Evolutionary conservation across 805 yeast genomes (phyloP).

Genomic region (Pichia nakasei): DNA sequence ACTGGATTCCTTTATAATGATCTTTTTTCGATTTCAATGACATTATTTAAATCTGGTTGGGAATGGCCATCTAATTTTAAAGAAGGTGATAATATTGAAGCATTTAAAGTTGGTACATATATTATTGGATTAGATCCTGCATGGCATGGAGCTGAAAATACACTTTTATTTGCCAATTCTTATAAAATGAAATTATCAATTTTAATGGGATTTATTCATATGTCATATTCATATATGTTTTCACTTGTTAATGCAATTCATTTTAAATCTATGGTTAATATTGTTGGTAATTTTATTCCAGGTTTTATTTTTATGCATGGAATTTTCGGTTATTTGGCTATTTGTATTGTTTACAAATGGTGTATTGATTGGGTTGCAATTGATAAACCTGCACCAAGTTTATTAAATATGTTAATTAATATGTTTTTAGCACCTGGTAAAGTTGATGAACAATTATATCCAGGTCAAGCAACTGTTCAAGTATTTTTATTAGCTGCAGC

Average conservation of each 20-base stretch:
- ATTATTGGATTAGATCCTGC: constrained; percentile 83
- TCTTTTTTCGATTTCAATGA: constrained; percentile 84
- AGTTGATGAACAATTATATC: constrained; percentile 69
- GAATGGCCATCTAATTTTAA: constrained; percentile 74
- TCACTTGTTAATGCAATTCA: constrained; percentile 72
- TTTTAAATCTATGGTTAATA: constrained; percentile 67
- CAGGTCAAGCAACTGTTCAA: constrained; percentile 75
- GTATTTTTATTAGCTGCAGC: constrained; percentile 67
- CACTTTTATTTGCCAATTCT: constrained; percentile 82
- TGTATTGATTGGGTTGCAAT: constrained; percentile 79
- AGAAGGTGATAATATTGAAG: constrained; percentile 62
- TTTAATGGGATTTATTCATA: constrained; percentile 88
- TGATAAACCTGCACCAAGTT: constrained; percentile 78
- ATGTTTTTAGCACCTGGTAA: constrained; percentile 94
- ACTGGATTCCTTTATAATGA: constrained; percentile 94
- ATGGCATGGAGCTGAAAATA: constrained; percentile 97
- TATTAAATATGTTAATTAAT: constrained; percentile 87
- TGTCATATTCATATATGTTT: constrained; percentile 82
- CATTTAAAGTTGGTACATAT: constrained; percentile 60
- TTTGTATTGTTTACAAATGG: constrained; percentile 92
- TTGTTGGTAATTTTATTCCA: constrained; percentile 89
- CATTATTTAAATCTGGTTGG: constrained; percentile 87
- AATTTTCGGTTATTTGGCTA: constrained; percentile 84
- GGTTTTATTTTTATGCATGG: constrained; percentile 93
- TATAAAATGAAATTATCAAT: constrained; percentile 96